Conservation (phyloP, 352 stramenopile species). For the Globisporangium iwayamae region DNA sequence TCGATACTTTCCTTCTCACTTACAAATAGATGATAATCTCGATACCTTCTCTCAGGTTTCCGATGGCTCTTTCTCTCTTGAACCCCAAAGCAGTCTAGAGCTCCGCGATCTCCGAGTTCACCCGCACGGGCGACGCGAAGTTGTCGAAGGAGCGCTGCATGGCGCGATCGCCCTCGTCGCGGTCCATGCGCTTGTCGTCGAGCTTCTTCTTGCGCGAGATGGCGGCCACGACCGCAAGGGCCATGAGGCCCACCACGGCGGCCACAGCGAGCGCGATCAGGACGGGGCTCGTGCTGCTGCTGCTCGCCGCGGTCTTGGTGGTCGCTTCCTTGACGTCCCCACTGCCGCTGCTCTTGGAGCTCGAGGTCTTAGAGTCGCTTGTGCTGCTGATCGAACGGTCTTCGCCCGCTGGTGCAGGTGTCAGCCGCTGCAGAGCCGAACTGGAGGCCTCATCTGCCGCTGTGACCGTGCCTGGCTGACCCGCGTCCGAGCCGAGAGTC, state of each 20-base stretch:
- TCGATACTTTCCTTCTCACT: neutral
- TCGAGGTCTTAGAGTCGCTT: neutral
- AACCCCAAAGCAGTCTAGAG: slow-evolving; percentile 1
- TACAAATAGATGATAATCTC: slow-evolving; percentile 2
- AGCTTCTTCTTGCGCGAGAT: slow-evolving; percentile 21
- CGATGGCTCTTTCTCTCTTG: neutral
- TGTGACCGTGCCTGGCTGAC: slow-evolving; percentile 7
- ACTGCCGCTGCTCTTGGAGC: neutral
- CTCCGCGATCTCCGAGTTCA: slow-evolving; percentile 15
- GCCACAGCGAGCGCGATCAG: slow-evolving; percentile 18
- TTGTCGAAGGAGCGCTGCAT: slow-evolving; percentile 20
- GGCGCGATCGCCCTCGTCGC: neutral
- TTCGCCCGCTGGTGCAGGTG: neutral
- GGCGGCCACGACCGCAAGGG: slow-evolving; percentile 15
- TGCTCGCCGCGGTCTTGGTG: slow-evolving; percentile 8
- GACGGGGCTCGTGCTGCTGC: slow-evolving; percentile 14
- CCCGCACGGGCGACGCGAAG: slow-evolving; percentile 18
- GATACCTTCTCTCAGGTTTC: slow-evolving; percentile 7
- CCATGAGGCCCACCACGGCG: slow-evolving; percentile 9
- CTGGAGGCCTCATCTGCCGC: slow-evolving; percentile 7
- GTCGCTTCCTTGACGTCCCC: slow-evolving; percentile 7
- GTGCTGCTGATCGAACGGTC: neutral
- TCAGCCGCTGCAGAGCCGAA: slow-evolving; percentile 2
- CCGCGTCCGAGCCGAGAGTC: neutral
- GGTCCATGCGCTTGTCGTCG: slow-evolving; percentile 23